Evolutionary conservation across 129 eudicot genomes (phyloP), one percentile per base, ranked within the genome.

Genomic region (Artemisia annua): DNA sequence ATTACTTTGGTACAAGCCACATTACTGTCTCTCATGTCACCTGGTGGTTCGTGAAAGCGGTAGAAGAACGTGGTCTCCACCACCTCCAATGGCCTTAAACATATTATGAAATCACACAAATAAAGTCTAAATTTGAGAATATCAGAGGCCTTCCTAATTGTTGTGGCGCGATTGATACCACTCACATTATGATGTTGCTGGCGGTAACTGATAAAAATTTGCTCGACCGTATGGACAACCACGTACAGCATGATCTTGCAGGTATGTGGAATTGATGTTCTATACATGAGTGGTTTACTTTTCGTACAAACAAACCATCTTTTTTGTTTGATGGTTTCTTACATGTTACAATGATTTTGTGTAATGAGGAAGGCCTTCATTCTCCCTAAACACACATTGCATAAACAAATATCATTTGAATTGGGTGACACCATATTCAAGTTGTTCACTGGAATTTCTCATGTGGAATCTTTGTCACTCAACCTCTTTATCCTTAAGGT

Each of bases 191-290:
- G 39, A 30, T 30, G 39, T 30, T 70, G 74, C 44, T 89, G 67
- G 68, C 94, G 1, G 50, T 83, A 0, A 28, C 94, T 0, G 94
- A 89, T 11, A 77, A 72, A 4, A 74, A 78, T 0, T 92, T 91
- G 94, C 78, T 78, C 56, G 96, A 92, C 51, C 81, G 69, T 12
- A 77, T 80, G 60, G 80, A 78, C 15, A 87, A 89, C 44, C 95
- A 87, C n/a, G n/a, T n/a, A n/a, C 64, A 92, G 96, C 77, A 92
- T 92, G 98, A 57, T 92, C 75, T 80, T 89, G 77, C 96, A 89
- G 75, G 96, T 80, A 78, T n/a, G 76, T 20, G 14, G 39, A 57
- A 69, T 58, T 35, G 30, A 3, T 76, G 17, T 24, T 24, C 11
- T 12, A 59, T 50, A 16, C 35, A 16, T 11, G 30, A 70, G 48